Base-by-base conservation (phyloP, 2,329 filamentous ascomycete genomes). In the Colletotrichum noveboracense region DNA sequence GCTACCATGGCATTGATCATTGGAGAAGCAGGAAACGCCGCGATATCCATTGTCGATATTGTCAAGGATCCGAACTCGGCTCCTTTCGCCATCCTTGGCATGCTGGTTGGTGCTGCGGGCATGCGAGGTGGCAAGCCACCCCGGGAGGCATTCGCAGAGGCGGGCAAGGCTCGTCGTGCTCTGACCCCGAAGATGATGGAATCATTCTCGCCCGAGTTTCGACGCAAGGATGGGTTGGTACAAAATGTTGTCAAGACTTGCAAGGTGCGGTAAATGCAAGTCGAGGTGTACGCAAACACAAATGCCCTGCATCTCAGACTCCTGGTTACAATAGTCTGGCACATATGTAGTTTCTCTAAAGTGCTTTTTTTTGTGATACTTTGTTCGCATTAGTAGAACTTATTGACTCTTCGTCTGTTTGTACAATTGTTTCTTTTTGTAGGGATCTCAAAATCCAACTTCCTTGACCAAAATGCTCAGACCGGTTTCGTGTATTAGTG, bases 71-170 rank as follows among this genome's bases (percentile, higher is more conserved):
- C 79, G 3, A 30, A 38, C 5, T 80, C 76, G 6, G 82, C 82
- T 1, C 80, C 79, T 1, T 81, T 83, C 77, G 79, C 78, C 1
- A 80, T 83, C 9, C 38, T 82, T 0, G 78, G 78, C 10, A 75
- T 80, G 74, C 21, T 80, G 6, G 69, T 76, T 7, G 79, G 75
- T 1, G 74, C n/a, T 61, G 56, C 9, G 56, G 56, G 38, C 38
- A 48, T 48, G 38, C 38, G 38, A 48, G n/a, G 43, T 48, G 43
- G 43, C n/a, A 48, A 48, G n/a, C 18, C 43, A 48, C 43, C 43
- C 18, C 43, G 43, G 10, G n/a, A 52, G n/a, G n/a, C 43, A 21
- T 52, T 21, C 43, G 43, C 43, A n/a, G 43, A 52, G 43, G n/a
- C 43, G 43, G 43, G 43, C 43, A 52, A 52, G 43, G n/a, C 43